Percentiles rank a stretch among this genome's conserved stretches.
Evolutionary conservation across 2,329 filamentous ascomycete genomes (phyloP).

Genomic region (Tolypocladium pustulatum): DNA sequence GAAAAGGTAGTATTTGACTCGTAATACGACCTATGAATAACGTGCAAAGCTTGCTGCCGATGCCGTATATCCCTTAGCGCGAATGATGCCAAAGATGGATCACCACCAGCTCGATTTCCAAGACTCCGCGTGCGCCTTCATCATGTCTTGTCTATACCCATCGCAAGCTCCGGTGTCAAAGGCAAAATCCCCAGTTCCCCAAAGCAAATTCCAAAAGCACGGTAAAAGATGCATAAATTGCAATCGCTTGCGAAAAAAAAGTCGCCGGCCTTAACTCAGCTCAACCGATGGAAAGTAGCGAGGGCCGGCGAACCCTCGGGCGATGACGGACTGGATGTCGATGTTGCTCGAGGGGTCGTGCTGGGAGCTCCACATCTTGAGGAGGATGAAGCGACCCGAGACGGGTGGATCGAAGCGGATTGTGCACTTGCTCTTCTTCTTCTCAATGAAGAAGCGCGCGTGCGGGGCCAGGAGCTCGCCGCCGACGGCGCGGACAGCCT

Average conservation of each 20-base stretch:
- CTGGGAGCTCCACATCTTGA: slow-evolving; percentile 83
- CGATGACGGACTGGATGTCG: slow-evolving; percentile 78
- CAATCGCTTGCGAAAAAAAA: background rate
- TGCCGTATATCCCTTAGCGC: background rate
- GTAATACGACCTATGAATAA: background rate
- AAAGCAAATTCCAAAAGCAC: background rate
- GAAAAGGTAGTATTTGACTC: background rate
- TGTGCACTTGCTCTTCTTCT: slow-evolving; percentile 73
- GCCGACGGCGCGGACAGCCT: slow-evolving; percentile 44
- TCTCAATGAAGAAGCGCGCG: slow-evolving; percentile 75
- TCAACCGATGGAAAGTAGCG: slow-evolving; percentile 69
- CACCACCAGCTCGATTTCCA: background rate
- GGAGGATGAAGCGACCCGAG: slow-evolving; percentile 70
- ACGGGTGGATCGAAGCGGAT: slow-evolving; percentile 78
- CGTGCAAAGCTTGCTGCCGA: background rate
- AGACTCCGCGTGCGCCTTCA: background rate
- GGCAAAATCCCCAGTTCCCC: background rate
- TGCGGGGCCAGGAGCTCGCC: slow-evolving; percentile 59
- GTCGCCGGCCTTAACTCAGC: slow-evolving; percentile 32
- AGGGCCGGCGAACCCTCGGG: slow-evolving; percentile 75
- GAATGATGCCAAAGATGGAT: background rate
- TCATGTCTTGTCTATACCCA: background rate
- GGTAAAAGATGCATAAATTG: background rate
- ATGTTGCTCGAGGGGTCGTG: slow-evolving; percentile 60
- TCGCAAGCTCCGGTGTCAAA: background rate